These are phyloP conservation scores for Ganoderma leucocontextum DNA, from an alignment of 1,284 basidiomycete species.

Conservation along the genomic window DNA sequence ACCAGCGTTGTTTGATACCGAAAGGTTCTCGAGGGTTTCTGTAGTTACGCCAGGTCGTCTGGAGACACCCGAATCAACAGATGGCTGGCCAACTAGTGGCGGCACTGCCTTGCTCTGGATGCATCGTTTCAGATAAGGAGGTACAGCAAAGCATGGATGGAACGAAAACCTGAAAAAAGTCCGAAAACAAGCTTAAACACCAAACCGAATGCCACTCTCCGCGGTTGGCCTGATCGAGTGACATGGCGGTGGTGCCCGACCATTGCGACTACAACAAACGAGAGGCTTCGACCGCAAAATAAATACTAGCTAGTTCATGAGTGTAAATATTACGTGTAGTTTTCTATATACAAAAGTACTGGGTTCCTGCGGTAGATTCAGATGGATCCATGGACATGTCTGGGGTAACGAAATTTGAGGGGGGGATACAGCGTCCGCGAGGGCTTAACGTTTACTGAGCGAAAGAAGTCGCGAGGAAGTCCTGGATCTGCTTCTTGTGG, in stretches of 20 bases:
- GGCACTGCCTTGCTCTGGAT: not conserved
- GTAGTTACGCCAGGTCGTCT: not conserved
- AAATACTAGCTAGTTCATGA: slow-evolving; percentile 26
- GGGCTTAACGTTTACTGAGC: slow-evolving; percentile 16
- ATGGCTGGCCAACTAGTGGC: not conserved
- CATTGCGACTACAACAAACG: not conserved
- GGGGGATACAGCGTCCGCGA: not conserved
- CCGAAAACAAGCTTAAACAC: not conserved
- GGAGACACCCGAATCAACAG: not conserved
- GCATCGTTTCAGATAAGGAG: not conserved
- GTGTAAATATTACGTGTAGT: slow-evolving; percentile 30
- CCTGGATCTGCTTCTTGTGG: slow-evolving; percentile 88
- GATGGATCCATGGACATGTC: slow-evolving; percentile 5
- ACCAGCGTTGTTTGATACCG: too few relatives aligned
- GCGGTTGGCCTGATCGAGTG: not conserved
- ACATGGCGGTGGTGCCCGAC: not conserved
- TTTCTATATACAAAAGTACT: slow-evolving; percentile 26
- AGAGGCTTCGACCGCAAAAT: slow-evolving; percentile 4
- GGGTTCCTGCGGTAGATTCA: slow-evolving; percentile 10
- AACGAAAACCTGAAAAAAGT: not conserved
- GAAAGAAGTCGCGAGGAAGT: slow-evolving; percentile 72
- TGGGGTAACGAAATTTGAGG: slow-evolving; percentile 2
- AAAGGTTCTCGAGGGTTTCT: not conserved
- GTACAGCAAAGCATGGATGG: not conserved
- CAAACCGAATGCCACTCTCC: not conserved